Evolutionary conservation across 108 stramenopile species (phyloP), one percentile per base, ranked within the genome.

Genomic region (Bacterosira constricta): DNA sequence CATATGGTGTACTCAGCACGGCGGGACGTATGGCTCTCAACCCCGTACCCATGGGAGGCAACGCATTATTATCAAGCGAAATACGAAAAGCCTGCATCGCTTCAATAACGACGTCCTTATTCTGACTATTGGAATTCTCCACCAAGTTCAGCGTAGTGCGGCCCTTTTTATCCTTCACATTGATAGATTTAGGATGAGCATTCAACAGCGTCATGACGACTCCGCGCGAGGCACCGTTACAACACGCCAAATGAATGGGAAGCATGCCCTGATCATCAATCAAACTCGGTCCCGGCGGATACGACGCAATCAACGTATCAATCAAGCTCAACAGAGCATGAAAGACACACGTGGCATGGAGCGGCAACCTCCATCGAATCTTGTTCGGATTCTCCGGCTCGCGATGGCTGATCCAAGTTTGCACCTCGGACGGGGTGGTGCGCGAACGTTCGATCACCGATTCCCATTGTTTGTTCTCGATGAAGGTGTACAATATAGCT

Each of bases 241-340:
- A 73, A 65, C 94, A 95, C 9, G 94, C 94, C 53, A 92, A 64
- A 67, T 95, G 94, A 31, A 95, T 73, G 8, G 94, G 91, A 15
- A 95, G 71, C 94, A 95, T 92, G 47, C 90, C 94, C 69, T 95
- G 94, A 79, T 95, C 94, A 61, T 95, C 94, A 59, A 89, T 89
- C 78, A 80, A 86, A n/a, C 83, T 72, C 1, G 94, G 77, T 35
- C 80, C 94, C 49, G 88, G 88, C 17, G 81, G 85, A 71, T 92
- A 88, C 12, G 83, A 62, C 8, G 79, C 77, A 20, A 95, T 83
- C n/a, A 95, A 63, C 15, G 82, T 84, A 58, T 92, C 91, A 34
- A 95, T 92, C 15, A 95, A 62, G 23, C 74, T 80, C 26, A 91
- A 41, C 9, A 91, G 94, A 0, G 91, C 86, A 9, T 90, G 85